Evolutionary conservation across 2,329 filamentous ascomycete species (phyloP).

Genomic region (Blastomyces emzantsi): DNA sequence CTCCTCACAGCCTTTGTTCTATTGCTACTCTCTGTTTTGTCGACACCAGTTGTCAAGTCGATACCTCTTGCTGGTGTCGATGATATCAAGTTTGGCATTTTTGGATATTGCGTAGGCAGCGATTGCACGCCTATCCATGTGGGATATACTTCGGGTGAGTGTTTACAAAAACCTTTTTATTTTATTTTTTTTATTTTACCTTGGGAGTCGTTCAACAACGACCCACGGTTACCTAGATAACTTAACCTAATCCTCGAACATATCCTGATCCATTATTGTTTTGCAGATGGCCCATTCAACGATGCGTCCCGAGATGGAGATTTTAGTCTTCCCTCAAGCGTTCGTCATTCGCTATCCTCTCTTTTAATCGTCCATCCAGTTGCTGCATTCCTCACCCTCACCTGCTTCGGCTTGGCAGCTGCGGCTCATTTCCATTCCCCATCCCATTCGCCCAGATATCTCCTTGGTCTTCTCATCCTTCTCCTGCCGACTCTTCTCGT

Average conservation of each 20-base stretch:
- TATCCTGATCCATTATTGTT: not conserved
- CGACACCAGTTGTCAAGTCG: slow-evolving; percentile 74
- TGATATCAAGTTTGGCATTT: slow-evolving; percentile 78
- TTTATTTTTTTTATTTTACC: not conserved
- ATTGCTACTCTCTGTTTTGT: slow-evolving; percentile 78
- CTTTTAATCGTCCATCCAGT: slow-evolving; percentile 91
- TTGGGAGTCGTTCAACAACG: not conserved
- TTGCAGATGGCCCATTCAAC: slow-evolving; percentile 41
- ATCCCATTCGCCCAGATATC: slow-evolving; percentile 80
- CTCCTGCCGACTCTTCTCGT: slow-evolving; percentile 76
- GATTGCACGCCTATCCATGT: slow-evolving; percentile 65
- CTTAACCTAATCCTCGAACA: not conserved
- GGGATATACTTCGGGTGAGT: slow-evolving; percentile 72
- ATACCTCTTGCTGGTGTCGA: slow-evolving; percentile 75
- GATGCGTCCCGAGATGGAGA: slow-evolving; percentile 39
- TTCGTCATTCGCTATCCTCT: slow-evolving; percentile 63
- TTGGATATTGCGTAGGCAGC: slow-evolving; percentile 67
- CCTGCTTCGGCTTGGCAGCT: slow-evolving; percentile 71
- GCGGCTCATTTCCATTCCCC: slow-evolving; percentile 79
- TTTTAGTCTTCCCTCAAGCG: slow-evolving; percentile 56
- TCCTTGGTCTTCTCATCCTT: slow-evolving; percentile 76
- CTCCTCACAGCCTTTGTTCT: slow-evolving; percentile 78
- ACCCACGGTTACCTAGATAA: not conserved
- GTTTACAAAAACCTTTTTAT: slow-evolving; percentile 26
- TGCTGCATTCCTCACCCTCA: slow-evolving; percentile 72